Base-by-base conservation (phyloP, 805 yeast genomes). In the Ogataea paraovalis region DNA sequence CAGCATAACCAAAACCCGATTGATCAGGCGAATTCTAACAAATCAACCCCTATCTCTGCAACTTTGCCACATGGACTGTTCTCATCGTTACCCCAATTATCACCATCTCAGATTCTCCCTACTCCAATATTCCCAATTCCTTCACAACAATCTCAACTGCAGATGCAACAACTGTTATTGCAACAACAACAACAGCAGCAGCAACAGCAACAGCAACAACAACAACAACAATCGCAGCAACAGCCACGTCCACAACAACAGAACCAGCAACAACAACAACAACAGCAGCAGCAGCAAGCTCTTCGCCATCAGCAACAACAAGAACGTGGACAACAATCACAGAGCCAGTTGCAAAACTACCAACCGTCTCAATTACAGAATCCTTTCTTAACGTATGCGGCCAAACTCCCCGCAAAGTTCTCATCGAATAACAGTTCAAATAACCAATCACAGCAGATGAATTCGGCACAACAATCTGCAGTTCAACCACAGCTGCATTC, bases 51-150 rank as follows among this genome's bases (percentile, higher is more conserved):
- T 16, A 47, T 59, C 14, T 58, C 64, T 20, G 58, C 67, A 13
- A 58, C 63, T 27, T 45, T 57, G 41, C 60, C 64, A 3, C 60
- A 57, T 47, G 59, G 64, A 10, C 41, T 64, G 27, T 62, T 65
- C 36, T 58, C 64, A 21, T 57, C 57, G 8, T 41, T 64, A 12
- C 65, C 64, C 39, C 67, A 60, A 44, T 58, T 65, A 54, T 62
- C 67, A 6, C 68, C 71, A n/a, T 55, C 64, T 4, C 67, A 57
- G 51, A 48, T 57, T 25, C 55, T 57, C 14, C 61, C 61, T 19
- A 61, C 62, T 7, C 65, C 65, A 10, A 49, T 63, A 2, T 60
- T 59, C 40, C 58, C 64, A 37, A 39, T 54, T 44, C 48, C 50
- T 9, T 39, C 45, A 10, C 56, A 53, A 38, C 53, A 46, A n/a